These are phyloP conservation scores for Sequoia sempervirens DNA, from an alignment of 75 land plant species.

Conservation along the genomic window DNA sequence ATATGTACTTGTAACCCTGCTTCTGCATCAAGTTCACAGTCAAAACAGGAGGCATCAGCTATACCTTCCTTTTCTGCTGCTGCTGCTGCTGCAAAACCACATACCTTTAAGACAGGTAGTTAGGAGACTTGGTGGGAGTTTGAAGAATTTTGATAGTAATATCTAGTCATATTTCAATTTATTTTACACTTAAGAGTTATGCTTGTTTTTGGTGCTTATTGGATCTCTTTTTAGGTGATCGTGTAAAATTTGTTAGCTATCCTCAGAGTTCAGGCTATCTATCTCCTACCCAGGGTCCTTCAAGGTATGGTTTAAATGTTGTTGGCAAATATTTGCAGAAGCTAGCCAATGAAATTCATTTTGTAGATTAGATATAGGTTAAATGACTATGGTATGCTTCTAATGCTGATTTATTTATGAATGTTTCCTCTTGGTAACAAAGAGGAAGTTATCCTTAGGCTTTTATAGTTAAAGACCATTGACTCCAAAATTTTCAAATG, in stretches of 20 bases:
- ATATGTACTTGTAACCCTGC: neutral
- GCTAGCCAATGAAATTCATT: neutral
- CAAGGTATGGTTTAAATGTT: neutral
- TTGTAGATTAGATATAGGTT: neutral
- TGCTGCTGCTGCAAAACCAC: neutral
- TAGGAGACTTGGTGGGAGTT: neutral
- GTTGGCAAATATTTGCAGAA: neutral
- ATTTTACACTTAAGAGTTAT: neutral
- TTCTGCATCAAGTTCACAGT: conserved; percentile 3
- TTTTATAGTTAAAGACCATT: neutral
- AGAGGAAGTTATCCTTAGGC: neutral
- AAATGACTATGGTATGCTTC: neutral
- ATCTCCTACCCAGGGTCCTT: neutral
- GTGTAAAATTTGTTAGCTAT: conserved; percentile 5
- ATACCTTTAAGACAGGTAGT: conserved; percentile 8
- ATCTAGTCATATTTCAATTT: neutral
- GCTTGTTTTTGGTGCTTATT: neutral
- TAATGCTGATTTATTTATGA: neutral
- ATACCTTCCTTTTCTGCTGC: conserved; percentile 1
- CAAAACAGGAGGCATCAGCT: conserved; percentile 4
- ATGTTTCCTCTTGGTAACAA: neutral
- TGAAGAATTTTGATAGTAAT: neutral
- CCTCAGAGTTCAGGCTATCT: conserved; percentile 6
- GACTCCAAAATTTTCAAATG: neutral
- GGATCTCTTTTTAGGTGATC: neutral